Conservation (phyloP, 2,329 filamentous ascomycete genomes). For the Hymenoscyphus scutula region DNA sequence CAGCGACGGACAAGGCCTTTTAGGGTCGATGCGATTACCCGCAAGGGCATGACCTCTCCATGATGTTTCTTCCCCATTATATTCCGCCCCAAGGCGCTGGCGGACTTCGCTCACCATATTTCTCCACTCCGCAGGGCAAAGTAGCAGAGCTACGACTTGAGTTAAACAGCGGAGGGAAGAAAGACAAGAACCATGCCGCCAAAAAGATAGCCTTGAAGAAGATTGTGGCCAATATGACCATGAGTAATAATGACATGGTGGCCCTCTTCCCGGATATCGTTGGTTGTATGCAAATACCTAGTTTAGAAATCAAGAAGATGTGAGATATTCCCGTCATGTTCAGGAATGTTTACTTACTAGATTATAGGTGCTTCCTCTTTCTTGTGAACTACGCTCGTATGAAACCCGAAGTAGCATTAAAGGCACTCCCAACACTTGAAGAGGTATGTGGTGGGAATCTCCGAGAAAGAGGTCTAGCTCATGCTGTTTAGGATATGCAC, state of each 20-base stretch:
- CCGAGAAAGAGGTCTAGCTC: constrained; percentile 6
- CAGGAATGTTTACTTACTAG: constrained; percentile 24
- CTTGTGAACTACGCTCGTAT: constrained; percentile 94
- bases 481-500: constrained; percentile 72
- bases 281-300: constrained; percentile 90
- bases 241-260: constrained; percentile 99
- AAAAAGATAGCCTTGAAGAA: constrained; percentile 99
- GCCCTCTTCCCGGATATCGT: constrained; percentile 94
- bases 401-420: constrained; percentile 90
- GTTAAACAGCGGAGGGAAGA: constrained; percentile 90
- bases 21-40: constrained; percentile 5
- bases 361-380: constrained; percentile 87
- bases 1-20: not conserved
- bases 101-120: constrained; percentile 32
- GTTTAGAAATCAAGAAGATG: constrained; percentile 99
- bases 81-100: constrained; percentile 29
- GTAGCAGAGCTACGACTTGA: constrained; percentile 94
- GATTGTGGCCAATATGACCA: constrained; percentile 99
- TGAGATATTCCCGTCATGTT: constrained; percentile 44
- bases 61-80: constrained; percentile 36
- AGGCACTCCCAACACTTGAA: constrained; percentile 84
- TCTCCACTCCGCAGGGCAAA: constrained; percentile 76
- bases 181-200: constrained; percentile 91
- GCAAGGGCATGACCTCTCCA: not conserved
- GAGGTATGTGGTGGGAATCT: constrained; percentile 51